phyloP scores from a whole-genome alignment of 768 basidiomycete genomes.

The Paxillus rubicundulus region DNA sequence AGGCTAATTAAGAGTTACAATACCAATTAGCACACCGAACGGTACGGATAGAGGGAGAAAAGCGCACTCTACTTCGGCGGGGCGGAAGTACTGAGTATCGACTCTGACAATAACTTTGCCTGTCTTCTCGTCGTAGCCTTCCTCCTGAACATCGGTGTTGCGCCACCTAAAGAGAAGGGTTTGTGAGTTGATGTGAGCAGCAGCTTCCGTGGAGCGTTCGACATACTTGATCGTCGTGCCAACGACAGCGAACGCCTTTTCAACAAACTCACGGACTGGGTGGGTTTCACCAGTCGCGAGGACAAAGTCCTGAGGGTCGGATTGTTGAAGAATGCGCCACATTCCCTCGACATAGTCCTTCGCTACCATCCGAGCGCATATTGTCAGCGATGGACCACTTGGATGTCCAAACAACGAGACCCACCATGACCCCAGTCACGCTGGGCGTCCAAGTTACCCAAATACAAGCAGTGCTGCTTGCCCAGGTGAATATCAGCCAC shows the following conservation, averaged over 20 bases:
- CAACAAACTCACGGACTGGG: conserved; percentile 88
- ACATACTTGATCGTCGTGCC: conserved; percentile 65
- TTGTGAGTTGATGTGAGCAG: conserved; percentile 3
- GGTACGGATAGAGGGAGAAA: background rate
- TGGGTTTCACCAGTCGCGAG: conserved; percentile 97
- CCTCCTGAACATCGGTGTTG: conserved; percentile 70
- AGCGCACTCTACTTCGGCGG: conserved; percentile 90
- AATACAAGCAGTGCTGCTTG: conserved; percentile 87
- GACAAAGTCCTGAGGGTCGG: conserved; percentile 81
- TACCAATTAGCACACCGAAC: background rate
- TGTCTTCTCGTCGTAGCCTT: conserved; percentile 69
- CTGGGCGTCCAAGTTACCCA: conserved; percentile 91
- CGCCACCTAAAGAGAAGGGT: conserved; percentile 59
- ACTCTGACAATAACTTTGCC: conserved; percentile 77
- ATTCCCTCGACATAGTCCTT: conserved; percentile 95
- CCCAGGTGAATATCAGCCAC: conserved; percentile 89
- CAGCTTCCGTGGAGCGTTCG: background rate
- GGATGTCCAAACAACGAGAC: conserved; percentile 18
- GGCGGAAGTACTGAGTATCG: conserved; percentile 90
- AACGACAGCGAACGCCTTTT: conserved; percentile 75
- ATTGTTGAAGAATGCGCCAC: conserved; percentile 96
- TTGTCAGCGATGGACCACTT: conserved; percentile 3
- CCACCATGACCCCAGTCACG: conserved; percentile 98
- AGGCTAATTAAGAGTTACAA: conserved; percentile 44
- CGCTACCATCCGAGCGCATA: conserved; percentile 40